Base-by-base conservation (phyloP, 2,329 filamentous ascomycete species). In the Penicillium sp. region DNA sequence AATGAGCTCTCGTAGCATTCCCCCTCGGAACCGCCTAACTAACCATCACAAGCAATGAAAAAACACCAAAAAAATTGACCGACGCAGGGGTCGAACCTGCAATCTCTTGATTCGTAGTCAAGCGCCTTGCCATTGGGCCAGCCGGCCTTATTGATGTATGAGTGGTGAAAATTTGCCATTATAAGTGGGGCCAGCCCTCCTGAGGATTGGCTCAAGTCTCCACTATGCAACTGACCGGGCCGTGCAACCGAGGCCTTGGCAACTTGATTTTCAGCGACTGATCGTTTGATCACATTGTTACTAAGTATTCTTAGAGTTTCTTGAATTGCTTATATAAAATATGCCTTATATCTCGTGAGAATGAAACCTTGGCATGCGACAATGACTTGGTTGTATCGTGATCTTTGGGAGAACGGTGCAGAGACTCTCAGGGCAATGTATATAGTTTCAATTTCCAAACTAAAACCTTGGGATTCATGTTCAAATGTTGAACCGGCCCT, bases 41-140 rank as follows among this genome's bases (percentile, higher is more conserved):
- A 5, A 9, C 2, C 16, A 37, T 4, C 14, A 8, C 5, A 37
- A n/a, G 33, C 7, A n/a, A 35, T 8, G 19, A 37, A 13, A 8
- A 39, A 19, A 39, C 8, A 39, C 35, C n/a, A 39, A 68, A 67
- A 67, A 60, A 19, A 59, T 45, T 73, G 71, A 73, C 70, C 71
- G 68, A 73, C 71, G 71, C 70, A 72, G 71, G 71, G 65, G 50
- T 79, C 76, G 76, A 78, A 79, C 77, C 77, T 77, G 72, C 75
- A 79, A 78, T 78, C 77, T 79, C 75, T 78, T 78, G 77, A 79
- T 79, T 77, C 77, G 77, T 78, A 80, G 77, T 80, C 77, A 79
- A 78, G 75, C 77, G 77, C 77, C 76, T 79, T 80, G 72, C 77
- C 77, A 78, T 78, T 78, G 75, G 75, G 76, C 76, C 75, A 77